Percentiles rank a stretch among this genome's conserved stretches.
phyloP scores from a whole-genome alignment of 208 protist genomes.

The Acanthamoeba triangularis region DNA sequence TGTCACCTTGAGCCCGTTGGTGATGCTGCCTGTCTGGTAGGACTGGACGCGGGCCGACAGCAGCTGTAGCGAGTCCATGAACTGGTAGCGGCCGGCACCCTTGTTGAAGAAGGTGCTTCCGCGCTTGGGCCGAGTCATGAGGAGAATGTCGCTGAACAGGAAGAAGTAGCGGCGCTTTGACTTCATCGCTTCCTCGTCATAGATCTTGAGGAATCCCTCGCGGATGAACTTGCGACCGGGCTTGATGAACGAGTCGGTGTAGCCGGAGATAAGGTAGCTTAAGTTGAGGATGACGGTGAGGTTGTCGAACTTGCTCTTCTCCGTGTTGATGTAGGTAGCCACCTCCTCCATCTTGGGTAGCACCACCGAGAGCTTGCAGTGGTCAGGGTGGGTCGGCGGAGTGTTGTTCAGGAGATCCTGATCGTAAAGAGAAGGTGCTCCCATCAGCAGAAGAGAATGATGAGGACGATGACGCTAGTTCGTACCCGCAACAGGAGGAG shows the following conservation, averaged over 20 bases:
- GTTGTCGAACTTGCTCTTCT: constrained; percentile 74
- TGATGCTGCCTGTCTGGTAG: not conserved
- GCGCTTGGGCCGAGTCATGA: constrained; percentile 30
- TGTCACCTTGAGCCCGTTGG: not conserved
- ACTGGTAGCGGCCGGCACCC: constrained; percentile 43
- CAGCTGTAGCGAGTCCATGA: constrained; percentile 8
- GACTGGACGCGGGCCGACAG: not conserved
- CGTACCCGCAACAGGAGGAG: constrained; percentile 29
- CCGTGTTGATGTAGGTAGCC: constrained; percentile 74
- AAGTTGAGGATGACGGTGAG: constrained; percentile 59
- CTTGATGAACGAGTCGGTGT: constrained; percentile 48
- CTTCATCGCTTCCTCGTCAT: constrained; percentile 3
- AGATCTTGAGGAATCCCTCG: constrained; percentile 17
- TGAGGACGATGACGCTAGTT: too few relatives aligned
- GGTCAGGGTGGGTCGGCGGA: constrained; percentile 32
- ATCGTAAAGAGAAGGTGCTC: too few relatives aligned
- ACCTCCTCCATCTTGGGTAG: constrained; percentile 38
- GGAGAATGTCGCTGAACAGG: constrained; percentile 61
- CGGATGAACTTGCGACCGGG: constrained; percentile 51
- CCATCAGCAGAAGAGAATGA: not conserved
- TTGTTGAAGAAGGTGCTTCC: constrained; percentile 61
- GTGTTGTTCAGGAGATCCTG: constrained; percentile 78
- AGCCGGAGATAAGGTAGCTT: constrained; percentile 42
- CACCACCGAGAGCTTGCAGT: not conserved
- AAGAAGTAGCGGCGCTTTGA: constrained; percentile 1